phyloP scores from a whole-genome alignment of 179 eudicot species.

The Silene vulgaris region DNA sequence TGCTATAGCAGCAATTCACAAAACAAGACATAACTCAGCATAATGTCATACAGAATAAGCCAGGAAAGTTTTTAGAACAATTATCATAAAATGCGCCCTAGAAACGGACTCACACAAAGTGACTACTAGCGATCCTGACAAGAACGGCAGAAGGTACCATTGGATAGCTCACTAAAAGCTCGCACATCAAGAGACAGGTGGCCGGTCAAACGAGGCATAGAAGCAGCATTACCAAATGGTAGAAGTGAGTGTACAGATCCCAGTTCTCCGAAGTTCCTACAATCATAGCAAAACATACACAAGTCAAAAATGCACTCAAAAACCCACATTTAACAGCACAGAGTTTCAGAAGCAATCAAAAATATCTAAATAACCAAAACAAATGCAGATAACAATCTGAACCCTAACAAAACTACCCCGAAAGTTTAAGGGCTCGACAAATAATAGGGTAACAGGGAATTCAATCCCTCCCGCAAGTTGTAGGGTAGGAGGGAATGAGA shows the following conservation, averaged over 20 bases:
- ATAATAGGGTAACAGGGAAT: no score
- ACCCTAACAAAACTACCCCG: no score
- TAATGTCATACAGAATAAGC: conserved; percentile 10
- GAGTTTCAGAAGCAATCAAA: background rate
- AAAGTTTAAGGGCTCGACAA: no score
- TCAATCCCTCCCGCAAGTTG: no score
- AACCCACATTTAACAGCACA: conserved; percentile 3
- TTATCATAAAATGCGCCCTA: conserved; percentile 25
- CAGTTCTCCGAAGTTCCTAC: conserved; percentile 64
- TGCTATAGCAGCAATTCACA: conserved; percentile 1
- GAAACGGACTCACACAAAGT: conserved; percentile 65
- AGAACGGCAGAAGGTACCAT: conserved; percentile 91
- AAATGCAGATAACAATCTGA: no score
- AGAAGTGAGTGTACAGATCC: conserved; percentile 70
- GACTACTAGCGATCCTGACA: conserved; percentile 92
- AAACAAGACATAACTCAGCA: background rate
- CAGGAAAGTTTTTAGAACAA: conserved; percentile 6
- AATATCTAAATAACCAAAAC: background rate
- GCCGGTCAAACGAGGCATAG: conserved; percentile 45
- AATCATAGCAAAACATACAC: background rate
- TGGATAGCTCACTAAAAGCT: conserved; percentile 75
- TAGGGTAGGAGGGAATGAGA: no score
- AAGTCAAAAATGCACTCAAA: background rate
- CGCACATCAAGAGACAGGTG: conserved; percentile 46
- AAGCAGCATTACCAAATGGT: conserved; percentile 45